Evolutionary conservation across 345 rosid genomes (phyloP), one percentile per base, ranked within the genome.

Genomic region (Arabidopsis arenosa): DNA sequence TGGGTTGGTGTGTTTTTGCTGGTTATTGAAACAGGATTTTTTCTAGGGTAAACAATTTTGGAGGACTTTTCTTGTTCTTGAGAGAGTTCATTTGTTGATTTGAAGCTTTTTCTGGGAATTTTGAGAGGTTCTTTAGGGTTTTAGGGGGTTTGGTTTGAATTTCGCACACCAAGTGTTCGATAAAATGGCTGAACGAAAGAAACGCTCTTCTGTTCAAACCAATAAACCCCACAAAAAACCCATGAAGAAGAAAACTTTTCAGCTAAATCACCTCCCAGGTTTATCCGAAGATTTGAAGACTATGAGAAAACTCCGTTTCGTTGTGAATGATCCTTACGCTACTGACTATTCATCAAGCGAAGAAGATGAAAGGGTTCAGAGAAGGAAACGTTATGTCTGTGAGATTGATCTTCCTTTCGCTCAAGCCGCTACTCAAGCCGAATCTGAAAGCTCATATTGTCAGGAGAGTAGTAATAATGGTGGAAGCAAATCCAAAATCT

Each of bases 261-360:
- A 65, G 66, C 21, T 73, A 2, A 79, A 66, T 45, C 73, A 60
- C 5, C 81, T 78, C 26, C 83, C 83, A 65, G 76, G 78, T 48
- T 70, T 75, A 41, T 64, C 76, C 13, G 81, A 59, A 57, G 81
- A 83, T 18, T 43, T 66, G 8, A 76, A 68, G 62, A 73, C 63
- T 70, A 62, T 79, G 62, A 82, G 89, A 63, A 96, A 86, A 67
- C 64, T 96, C 51, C 89, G 97, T 2, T 85, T 96, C 6, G 82
- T 86, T 70, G 89, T 82, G 11, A 74, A 76, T 14, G 99, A 96
- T 80, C 97, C 99, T n/a, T 85, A 90, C 40, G 97, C 96, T 7
- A 96, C 99, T 4, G 99, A 96, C 66, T 79, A 87, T 9, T 91
- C 91, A 63, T 90, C 98, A 0, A 79, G 90, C 36, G 99, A 90